Evolutionary conservation across 2,329 filamentous ascomycete species (phyloP), one percentile per base, ranked within the genome.

Genomic region (Madurella fahalii): DNA sequence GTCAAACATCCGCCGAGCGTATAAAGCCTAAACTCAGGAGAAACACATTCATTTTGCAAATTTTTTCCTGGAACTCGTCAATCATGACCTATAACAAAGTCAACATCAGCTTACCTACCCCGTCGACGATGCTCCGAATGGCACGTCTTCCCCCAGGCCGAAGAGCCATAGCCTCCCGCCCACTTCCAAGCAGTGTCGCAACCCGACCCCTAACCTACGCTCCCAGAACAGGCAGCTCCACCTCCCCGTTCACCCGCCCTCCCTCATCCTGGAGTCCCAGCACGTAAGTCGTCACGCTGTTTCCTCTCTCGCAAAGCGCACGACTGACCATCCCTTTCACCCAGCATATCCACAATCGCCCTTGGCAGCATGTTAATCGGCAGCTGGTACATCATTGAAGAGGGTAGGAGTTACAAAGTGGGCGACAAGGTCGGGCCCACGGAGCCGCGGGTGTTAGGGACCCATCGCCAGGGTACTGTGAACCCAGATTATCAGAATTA

Each of bases 401-500:
- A 46, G 2, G 53, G 53, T 2, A 53, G 57, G 18, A 47, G 13
- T 43, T 56, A 56, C 50, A 48, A 31, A 32, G 41, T 50, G 1
- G 40, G 7, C 8, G 34, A 25, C 7, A 39, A 56, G 32, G 53
- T 20, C 15, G 37, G 51, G 7, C 43, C 20, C 40, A 40, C 47
- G 9, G 53, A 53, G 40, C 47, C 53, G 15, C 44, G 42, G 7
- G n/a, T 34, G 32, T 4, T 58, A n/a, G 57, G 53, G 7, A 45
- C n/a, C 15, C 50, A 53, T 4, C 31, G 53, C 2, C 51, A 52
- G 34, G 53, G 44, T 5, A 47, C 44, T 18, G 43, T 58, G 9
- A 56, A 58, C 13, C 25, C 17, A 32, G 57, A 58, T 9, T 58
- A 58, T 44, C 34, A 42, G 20, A 53, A 20, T 7, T 58, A 58